Evolutionary conservation across 2,329 filamentous ascomycete genomes (phyloP).

Genomic region (Fusarium algeriense): DNA sequence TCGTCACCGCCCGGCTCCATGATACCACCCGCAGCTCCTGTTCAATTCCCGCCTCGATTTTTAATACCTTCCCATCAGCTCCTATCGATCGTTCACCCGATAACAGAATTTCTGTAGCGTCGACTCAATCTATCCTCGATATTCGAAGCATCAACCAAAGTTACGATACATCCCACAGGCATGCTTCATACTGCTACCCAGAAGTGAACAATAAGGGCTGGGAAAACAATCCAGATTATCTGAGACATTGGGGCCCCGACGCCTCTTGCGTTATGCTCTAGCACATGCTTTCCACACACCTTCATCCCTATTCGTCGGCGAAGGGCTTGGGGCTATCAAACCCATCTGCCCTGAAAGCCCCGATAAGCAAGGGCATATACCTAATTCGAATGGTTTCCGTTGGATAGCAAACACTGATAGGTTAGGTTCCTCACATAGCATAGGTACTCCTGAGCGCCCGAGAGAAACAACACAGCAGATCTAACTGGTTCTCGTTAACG

Average conservation of each 20-base stretch:
- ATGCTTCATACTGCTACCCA: neutral
- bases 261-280: constrained; percentile 20
- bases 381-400: constrained; percentile 20
- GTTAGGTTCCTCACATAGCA: neutral
- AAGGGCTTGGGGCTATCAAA: constrained; percentile 18
- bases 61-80: neutral
- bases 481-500: constrained; percentile 3
- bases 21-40: constrained; percentile 26
- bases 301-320: constrained; percentile 30
- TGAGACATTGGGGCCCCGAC: constrained; percentile 22
- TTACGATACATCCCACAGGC: constrained; percentile 4
- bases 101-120: neutral
- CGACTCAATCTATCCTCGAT: neutral
- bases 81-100: neutral
- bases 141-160: neutral
- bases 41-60: constrained; percentile 23
- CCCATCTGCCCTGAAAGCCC: constrained; percentile 16
- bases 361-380: constrained; percentile 30
- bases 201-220: neutral
- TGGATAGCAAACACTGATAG: constrained; percentile 19
- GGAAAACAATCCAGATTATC: constrained; percentile 12
- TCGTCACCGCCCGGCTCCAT: constrained; percentile 27
- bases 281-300: constrained; percentile 34
- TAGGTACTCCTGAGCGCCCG: neutral
- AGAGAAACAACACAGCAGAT: constrained; percentile 20